These are phyloP conservation scores for Peronospora farinosa DNA, from an alignment of 352 stramenopile species.

Conservation along the genomic window DNA sequence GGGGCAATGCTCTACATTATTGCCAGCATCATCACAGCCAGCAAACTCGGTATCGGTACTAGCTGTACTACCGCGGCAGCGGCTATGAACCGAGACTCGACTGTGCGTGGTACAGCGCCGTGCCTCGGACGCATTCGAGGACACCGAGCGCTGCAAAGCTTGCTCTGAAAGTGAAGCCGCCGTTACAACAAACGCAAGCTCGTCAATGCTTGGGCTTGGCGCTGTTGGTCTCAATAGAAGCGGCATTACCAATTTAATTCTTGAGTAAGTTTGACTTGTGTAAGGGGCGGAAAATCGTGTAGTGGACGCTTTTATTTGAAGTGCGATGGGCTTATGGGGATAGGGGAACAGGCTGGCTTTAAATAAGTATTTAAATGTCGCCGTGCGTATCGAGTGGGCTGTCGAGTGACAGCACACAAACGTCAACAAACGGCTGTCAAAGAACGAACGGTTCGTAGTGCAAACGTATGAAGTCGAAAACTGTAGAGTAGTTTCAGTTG, in stretches of 20 bases:
- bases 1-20: constrained; percentile 9
- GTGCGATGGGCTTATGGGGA: constrained; percentile 4
- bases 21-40: constrained; percentile 17
- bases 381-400: background rate
- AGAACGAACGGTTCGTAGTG: background rate
- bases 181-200: constrained; percentile 50
- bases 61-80: constrained; percentile 31
- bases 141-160: constrained; percentile 14
- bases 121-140: constrained; percentile 17
- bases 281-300: constrained; percentile 19
- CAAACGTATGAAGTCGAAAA: constrained; percentile 2
- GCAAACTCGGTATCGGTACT: constrained; percentile 25
- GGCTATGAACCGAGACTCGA: constrained; percentile 29
- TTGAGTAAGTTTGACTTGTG: background rate
- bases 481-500: constrained; percentile 14
- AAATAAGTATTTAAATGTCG: background rate
- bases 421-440: background rate
- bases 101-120: constrained; percentile 35
- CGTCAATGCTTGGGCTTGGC: constrained; percentile 62
- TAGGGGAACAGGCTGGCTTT: constrained; percentile 7
- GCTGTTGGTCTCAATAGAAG: constrained; percentile 58
- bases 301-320: constrained; percentile 10
- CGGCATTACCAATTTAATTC: constrained; percentile 39
- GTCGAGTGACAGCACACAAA: background rate
- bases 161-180: constrained; percentile 27